Evolutionary conservation across 148 eudicot genomes (phyloP).

Genomic region (Chenopodium formosanum): DNA sequence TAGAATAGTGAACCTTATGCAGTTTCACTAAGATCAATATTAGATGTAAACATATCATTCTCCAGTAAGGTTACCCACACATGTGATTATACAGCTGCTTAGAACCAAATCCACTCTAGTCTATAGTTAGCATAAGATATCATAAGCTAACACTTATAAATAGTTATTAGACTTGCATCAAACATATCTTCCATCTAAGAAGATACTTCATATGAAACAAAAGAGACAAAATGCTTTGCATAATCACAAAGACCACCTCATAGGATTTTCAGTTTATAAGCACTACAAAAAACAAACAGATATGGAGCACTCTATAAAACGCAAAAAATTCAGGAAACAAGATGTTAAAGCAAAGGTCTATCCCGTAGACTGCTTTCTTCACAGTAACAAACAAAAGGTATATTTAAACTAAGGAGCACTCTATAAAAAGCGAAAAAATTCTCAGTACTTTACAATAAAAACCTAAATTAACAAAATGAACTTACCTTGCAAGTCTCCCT

Average conservation of each 20-base stretch:
- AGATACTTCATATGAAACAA: too few species aligned
- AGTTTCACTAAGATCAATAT: background rate
- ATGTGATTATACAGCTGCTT: background rate
- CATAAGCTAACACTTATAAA: too few species aligned
- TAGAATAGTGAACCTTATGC: background rate
- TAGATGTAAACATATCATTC: too few species aligned
- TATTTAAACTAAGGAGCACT: background rate
- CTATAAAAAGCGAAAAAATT: background rate
- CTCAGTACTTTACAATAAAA: background rate
- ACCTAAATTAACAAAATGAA: constrained; percentile 17
- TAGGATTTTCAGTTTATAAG: background rate
- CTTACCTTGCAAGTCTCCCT: constrained; percentile 86
- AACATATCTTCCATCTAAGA: too few species aligned
- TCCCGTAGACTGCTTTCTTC: too few species aligned
- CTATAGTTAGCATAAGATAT: background rate
- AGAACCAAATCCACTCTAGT: background rate
- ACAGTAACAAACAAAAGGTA: background rate
- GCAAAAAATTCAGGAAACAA: background rate
- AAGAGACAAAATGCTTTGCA: too few species aligned
- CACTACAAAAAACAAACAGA: background rate
- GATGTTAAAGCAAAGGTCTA: background rate
- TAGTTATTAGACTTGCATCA: too few species aligned
- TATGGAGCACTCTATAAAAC: too few species aligned
- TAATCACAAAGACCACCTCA: too few species aligned
- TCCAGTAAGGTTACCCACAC: background rate